phyloP scores from a whole-genome alignment of 2,329 filamentous ascomycete species.

The Aspergillus arachidicola region DNA sequence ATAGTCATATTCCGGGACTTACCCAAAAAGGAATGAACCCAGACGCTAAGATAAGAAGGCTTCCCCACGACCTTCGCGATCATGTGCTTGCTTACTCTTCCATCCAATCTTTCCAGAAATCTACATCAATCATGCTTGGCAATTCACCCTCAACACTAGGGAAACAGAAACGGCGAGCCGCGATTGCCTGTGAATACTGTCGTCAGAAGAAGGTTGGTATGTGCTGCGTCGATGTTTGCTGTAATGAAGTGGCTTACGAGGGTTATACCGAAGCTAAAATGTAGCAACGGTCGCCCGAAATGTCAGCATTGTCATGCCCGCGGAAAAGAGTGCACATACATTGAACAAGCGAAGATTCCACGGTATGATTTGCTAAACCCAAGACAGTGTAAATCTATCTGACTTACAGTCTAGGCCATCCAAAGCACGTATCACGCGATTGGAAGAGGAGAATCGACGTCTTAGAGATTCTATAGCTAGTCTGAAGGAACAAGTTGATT shows the following conservation, averaged over 20 bases:
- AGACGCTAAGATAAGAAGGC: too few species aligned
- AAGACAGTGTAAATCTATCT: too few species aligned
- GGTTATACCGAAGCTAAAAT: background rate
- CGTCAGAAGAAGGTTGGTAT: conserved; percentile 2
- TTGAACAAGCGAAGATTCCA: background rate
- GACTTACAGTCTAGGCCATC: background rate
- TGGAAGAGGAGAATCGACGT: background rate
- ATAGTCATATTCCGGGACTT: too few species aligned
- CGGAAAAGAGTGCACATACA: conserved; percentile 1
- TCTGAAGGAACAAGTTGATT: background rate
- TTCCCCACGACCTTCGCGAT: too few species aligned
- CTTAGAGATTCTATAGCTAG: background rate
- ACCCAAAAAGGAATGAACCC: too few species aligned
- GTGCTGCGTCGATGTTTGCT: background rate
- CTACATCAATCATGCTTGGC: background rate
- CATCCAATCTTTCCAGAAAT: too few species aligned
- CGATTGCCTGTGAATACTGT: conserved; percentile 1
- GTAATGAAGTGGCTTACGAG: too few species aligned
- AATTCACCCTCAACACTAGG: too few species aligned
- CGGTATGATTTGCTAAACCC: background rate
- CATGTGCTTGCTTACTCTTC: too few species aligned
- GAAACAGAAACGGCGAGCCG: background rate
- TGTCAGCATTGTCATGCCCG: background rate
- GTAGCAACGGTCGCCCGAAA: background rate
- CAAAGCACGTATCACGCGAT: background rate